Evolutionary conservation across 1,139 yeast species (phyloP).

Genomic region (Torulaspora globosa): DNA sequence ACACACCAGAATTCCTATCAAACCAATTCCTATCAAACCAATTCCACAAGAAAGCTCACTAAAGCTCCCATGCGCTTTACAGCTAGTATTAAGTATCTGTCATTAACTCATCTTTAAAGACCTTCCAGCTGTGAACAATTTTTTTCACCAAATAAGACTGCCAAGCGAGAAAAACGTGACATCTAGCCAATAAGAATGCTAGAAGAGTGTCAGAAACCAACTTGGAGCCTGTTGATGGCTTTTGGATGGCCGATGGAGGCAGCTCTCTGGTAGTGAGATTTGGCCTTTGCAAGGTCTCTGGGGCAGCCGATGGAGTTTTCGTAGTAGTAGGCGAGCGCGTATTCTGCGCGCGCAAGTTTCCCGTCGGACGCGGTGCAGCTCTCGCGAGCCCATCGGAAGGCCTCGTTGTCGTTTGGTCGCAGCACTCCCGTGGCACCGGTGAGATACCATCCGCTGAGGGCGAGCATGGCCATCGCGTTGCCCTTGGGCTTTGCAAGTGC

Average conservation of each 20-base stretch:
- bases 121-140: background rate
- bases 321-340: slow-evolving; percentile 74
- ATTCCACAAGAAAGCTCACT: background rate
- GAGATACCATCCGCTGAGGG: slow-evolving; percentile 87
- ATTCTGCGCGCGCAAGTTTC: slow-evolving; percentile 77
- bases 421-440: slow-evolving; percentile 75
- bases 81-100: background rate
- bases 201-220: background rate
- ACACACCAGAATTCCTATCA: background rate
- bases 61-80: background rate
- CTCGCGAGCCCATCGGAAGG: slow-evolving; percentile 61
- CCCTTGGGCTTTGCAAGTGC: slow-evolving; percentile 49
- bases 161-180: slow-evolving; percentile 2
- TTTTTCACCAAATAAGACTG: background rate
- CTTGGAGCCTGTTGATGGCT: slow-evolving; percentile 41
- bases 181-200: slow-evolving; percentile 1
- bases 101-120: slow-evolving; percentile 3
- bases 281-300: slow-evolving; percentile 46
- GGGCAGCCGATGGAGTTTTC: slow-evolving; percentile 74
- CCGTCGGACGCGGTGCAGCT: slow-evolving; percentile 81
- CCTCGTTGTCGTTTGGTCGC: slow-evolving; percentile 68
- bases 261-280: slow-evolving; percentile 53
- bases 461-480: slow-evolving; percentile 84
- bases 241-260: slow-evolving; percentile 57
- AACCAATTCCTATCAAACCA: background rate